A percentile compares a stretch with the other conserved stretches of the same genome.
These are phyloP conservation scores for Penicillium argentinense DNA, from an alignment of 495 filamentous ascomycete species.

Conservation along the genomic window DNA sequence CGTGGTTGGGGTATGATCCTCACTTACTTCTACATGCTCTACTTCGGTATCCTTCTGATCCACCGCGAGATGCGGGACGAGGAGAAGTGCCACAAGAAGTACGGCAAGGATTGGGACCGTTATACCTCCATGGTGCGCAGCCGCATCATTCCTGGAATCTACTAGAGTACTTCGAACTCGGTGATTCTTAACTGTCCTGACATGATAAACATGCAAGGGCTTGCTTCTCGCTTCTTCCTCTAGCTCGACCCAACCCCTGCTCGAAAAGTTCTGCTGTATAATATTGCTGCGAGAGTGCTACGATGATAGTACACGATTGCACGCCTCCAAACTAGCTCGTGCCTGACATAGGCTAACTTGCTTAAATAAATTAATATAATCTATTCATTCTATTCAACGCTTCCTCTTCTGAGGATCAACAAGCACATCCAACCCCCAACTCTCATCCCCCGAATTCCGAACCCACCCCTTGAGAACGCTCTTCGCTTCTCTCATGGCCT, in stretches of 20 bases:
- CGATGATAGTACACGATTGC: background rate
- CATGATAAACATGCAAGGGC: no score
- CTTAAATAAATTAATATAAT: slow-evolving; percentile 3
- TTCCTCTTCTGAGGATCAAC: slow-evolving; percentile 39
- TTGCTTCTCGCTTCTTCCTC: no score
- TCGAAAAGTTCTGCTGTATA: slow-evolving; percentile 7
- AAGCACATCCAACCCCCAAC: slow-evolving; percentile 40
- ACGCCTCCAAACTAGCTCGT: background rate
- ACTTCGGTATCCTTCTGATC: slow-evolving; percentile 85
- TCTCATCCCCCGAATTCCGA: slow-evolving; percentile 40
- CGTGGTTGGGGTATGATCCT: slow-evolving; percentile 81
- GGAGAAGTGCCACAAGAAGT: slow-evolving; percentile 88
- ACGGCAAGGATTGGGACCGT: slow-evolving; percentile 89
- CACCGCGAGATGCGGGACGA: slow-evolving; percentile 93
- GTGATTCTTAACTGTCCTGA: no score
- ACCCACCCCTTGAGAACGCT: slow-evolving; percentile 37
- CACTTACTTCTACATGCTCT: slow-evolving; percentile 94
- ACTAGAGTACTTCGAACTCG: no score
- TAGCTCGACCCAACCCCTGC: background rate
- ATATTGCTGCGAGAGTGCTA: background rate
- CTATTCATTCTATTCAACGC: slow-evolving; percentile 17
- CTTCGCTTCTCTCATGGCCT: slow-evolving; percentile 36
- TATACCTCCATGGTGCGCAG: slow-evolving; percentile 82
- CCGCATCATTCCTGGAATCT: slow-evolving; percentile 88
- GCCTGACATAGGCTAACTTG: background rate